Conservation (phyloP, 441 rosid genomes). For the Raphanus hybrid region DNA sequence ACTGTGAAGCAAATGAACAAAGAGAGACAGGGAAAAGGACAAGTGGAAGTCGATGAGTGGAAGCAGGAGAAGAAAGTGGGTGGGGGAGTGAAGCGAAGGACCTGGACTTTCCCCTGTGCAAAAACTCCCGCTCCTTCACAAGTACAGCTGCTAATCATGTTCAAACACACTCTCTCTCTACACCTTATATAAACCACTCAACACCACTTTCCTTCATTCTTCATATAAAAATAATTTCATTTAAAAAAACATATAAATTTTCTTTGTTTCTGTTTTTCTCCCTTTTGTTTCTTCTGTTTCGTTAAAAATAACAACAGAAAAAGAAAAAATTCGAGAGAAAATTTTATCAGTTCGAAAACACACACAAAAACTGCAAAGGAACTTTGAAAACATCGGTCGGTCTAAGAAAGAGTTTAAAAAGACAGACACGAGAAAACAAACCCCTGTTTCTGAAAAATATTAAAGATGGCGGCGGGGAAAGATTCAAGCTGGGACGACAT, state of each 20-base stretch:
- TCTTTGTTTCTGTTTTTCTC: constrained; percentile 32
- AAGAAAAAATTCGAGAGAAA: constrained; percentile 37
- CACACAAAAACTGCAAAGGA: constrained; percentile 20
- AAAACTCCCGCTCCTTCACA: constrained; percentile 23
- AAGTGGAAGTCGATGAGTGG: constrained; percentile 29
- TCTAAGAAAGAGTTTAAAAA: constrained; percentile 1
- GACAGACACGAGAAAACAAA: not conserved
- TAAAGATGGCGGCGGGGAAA: constrained; percentile 44
- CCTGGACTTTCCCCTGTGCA: constrained; percentile 27
- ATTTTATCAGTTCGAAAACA: constrained; percentile 24
- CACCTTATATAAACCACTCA: constrained; percentile 24
- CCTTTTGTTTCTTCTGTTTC: constrained; percentile 41
- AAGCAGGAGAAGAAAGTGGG: constrained; percentile 34
- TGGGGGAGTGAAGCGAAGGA: constrained; percentile 32
- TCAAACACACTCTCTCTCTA: constrained; percentile 5
- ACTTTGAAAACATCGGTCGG: not conserved
- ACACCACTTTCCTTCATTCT: constrained; percentile 13
- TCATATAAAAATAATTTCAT: constrained; percentile 12
- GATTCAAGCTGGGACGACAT: constrained; percentile 68
- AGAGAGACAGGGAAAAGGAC: constrained; percentile 1
- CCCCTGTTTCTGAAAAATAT: constrained; percentile 21
- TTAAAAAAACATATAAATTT: not conserved
- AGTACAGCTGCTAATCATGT: not conserved
- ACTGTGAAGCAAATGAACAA: constrained; percentile 2
- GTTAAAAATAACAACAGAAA: constrained; percentile 41